Evolutionary conservation across 441 rosid species (phyloP).

Genomic region (Erysimum pusillum): DNA sequence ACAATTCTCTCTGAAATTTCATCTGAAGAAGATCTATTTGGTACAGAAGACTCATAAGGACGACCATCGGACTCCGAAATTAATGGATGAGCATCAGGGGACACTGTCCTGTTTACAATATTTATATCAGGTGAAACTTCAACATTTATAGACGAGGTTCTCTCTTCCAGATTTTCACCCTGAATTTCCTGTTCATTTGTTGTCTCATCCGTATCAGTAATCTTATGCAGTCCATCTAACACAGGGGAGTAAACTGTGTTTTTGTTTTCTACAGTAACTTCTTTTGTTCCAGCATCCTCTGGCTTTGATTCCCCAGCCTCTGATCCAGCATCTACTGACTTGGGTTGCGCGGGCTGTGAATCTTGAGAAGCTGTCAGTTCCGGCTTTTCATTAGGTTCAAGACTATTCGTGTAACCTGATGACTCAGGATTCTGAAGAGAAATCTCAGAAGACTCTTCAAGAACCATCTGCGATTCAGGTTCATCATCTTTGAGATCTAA

Average conservation of each 20-base stretch:
- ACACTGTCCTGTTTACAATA: slow-evolving; percentile 49
- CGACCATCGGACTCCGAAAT: slow-evolving; percentile 50
- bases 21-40: slow-evolving; percentile 52
- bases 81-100: slow-evolving; percentile 50
- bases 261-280: slow-evolving; percentile 48
- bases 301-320: slow-evolving; percentile 55
- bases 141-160: slow-evolving; percentile 48
- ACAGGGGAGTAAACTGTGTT: slow-evolving; percentile 45
- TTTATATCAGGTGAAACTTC: slow-evolving; percentile 51
- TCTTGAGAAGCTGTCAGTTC: slow-evolving; percentile 51
- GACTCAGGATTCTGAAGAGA: slow-evolving; percentile 55
- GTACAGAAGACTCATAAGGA: slow-evolving; percentile 52
- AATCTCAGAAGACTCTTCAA: slow-evolving; percentile 26
- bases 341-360: slow-evolving; percentile 52
- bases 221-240: slow-evolving; percentile 49
- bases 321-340: slow-evolving; percentile 51
- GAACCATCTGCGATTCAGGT: slow-evolving; percentile 49
- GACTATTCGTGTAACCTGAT: slow-evolving; percentile 49
- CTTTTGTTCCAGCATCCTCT: slow-evolving; percentile 52
- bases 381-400: slow-evolving; percentile 51
- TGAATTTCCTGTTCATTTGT: slow-evolving; percentile 50
- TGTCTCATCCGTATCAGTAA: slow-evolving; percentile 53
- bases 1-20: slow-evolving; percentile 56
- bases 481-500: slow-evolving; percentile 55
- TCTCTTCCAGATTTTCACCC: slow-evolving; percentile 54